A percentile compares a stretch with the other conserved stretches of the same genome.
Conservation (phyloP, 2,329 filamentous ascomycete species). For the Cordyceps farinosa region DNA sequence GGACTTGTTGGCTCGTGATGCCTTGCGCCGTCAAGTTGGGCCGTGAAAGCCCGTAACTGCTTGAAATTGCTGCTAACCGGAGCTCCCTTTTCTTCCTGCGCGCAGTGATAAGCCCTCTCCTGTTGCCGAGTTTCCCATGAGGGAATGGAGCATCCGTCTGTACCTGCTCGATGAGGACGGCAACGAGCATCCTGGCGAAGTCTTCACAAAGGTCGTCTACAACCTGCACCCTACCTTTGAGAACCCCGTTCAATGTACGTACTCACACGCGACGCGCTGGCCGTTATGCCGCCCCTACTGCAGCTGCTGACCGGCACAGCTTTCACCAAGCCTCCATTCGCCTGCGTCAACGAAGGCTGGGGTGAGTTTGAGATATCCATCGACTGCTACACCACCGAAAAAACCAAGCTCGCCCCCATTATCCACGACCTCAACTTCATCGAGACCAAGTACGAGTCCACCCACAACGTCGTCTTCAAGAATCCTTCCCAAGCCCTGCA, state of each 20-base stretch:
- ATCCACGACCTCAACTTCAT: slow-evolving; percentile 91
- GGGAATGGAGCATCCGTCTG: slow-evolving; percentile 85
- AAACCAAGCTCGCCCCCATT: slow-evolving; percentile 72
- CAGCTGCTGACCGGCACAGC: slow-evolving; percentile 37
- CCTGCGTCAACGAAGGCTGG: slow-evolving; percentile 92
- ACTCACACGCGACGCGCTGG: background rate
- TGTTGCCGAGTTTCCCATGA: slow-evolving; percentile 85
- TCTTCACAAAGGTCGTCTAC: slow-evolving; percentile 92
- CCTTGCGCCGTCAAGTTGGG: background rate
- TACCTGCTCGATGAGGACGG: slow-evolving; percentile 81
- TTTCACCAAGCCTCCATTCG: slow-evolving; percentile 81
- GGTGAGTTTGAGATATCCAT: slow-evolving; percentile 97
- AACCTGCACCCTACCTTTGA: slow-evolving; percentile 92
- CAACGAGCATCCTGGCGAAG: slow-evolving; percentile 74
- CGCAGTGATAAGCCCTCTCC: slow-evolving; percentile 73
- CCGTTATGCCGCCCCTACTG: background rate
- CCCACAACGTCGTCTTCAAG: slow-evolving; percentile 80
- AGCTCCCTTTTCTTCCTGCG: background rate
- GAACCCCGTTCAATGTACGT: slow-evolving; percentile 77
- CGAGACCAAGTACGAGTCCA: slow-evolving; percentile 74
- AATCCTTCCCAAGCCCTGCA: slow-evolving; percentile 88
- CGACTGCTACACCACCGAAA: slow-evolving; percentile 76
- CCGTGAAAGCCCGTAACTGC: background rate
- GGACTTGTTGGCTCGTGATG: background rate
- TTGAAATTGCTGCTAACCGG: background rate